Evolutionary conservation across 441 rosid species (phyloP), one percentile per base, ranked within the genome.

Genomic region (Populus hybrid): DNA sequence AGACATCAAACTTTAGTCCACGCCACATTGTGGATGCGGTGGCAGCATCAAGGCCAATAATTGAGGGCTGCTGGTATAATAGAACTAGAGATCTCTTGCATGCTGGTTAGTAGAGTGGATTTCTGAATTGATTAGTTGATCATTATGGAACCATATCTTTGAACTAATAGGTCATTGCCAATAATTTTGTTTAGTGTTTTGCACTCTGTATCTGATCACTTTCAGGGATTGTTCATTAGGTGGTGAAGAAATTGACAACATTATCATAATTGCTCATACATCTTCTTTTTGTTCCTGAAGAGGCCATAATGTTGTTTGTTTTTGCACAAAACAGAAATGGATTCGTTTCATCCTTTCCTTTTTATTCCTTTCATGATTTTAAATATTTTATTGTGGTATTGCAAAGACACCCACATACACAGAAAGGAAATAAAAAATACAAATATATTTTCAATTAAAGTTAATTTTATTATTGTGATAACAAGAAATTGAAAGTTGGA

Each of bases 391-490:
- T 4, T 61, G 66, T 61, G 66, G 6, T 61, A 21, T 8, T 46
- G 23, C 64, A 46, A 2, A 16, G n/a, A 26, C 32, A 46, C 26
- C 46, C 46, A 14, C 73, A 38, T 21, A 16, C 26, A 14, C 14
- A 23, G 11, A 26, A 54, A 4, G 14, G 10, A n/a, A 20, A 57
- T 16, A 1, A 11, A 16, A 73, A 10, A 32, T 9, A 21, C 42
- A 54, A 57, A 30, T 24, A 54, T 7, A 46, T 54, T 28, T 40
- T 54, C 67, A 54, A 20, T 20, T 12, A 73, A 57, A 24, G 20
- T 66, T 20, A 57, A 73, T 20, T 73, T 72, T 73, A 73, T 73
- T 57, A 34, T 14, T 35, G 66, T 32, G 35, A 70, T 32, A 24
- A 34, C 21, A 54, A 73, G 50, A 63, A 34, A 20, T 34, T 72